Base-by-base conservation (phyloP, 306 rosid genomes). In the Pterocarpus santalinus region DNA sequence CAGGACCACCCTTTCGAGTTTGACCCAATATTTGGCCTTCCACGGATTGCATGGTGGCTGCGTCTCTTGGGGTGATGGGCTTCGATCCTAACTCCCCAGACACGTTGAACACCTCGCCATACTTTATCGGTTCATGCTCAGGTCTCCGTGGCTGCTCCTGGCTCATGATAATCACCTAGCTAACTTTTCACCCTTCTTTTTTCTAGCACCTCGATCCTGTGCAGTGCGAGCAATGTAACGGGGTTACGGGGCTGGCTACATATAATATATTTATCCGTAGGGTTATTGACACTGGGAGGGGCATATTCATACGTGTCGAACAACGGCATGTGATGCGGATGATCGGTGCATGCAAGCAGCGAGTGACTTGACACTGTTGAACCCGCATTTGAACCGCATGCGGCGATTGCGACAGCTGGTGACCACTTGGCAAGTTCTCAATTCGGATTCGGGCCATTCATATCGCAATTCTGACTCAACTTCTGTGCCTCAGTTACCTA, bases 101-200 rank as follows among this genome's bases (percentile, higher is more conserved):
- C 77, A 92, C 90, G n/a, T 88, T 68, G 72, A 88, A 90, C 3
- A 89, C 84, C 46, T 90, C 91, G 4, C 87, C 90, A 8, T 90
- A 89, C 53, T 79, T 86, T 28, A 89, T 77, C 7, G 80, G 28
- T 12, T 64, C 66, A 8, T 66, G 38, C 22, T 67, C 58, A 0
- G 17, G 82, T 15, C 85, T 77, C 2, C 69, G 73, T 56, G 76
- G 80, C 22, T 84, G 88, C 63, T 36, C 76, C 28, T 80, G 85
- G 82, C 85, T 88, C 90, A 88, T 85, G n/a, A 1, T 69, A 0
- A 7, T 49, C 8, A 49, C 14, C n/a, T 10, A 3, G 58, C 7
- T 51, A 3, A 5, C 1, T 22, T 22, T 22, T 22, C 28, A 22
- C 28, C 28, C 28, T 22, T 22, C 28, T 22, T 22, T 22, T 22